Evolutionary conservation across 495 filamentous ascomycete species (phyloP).

Genomic region (Hypomontagnella submonticulosa): DNA sequence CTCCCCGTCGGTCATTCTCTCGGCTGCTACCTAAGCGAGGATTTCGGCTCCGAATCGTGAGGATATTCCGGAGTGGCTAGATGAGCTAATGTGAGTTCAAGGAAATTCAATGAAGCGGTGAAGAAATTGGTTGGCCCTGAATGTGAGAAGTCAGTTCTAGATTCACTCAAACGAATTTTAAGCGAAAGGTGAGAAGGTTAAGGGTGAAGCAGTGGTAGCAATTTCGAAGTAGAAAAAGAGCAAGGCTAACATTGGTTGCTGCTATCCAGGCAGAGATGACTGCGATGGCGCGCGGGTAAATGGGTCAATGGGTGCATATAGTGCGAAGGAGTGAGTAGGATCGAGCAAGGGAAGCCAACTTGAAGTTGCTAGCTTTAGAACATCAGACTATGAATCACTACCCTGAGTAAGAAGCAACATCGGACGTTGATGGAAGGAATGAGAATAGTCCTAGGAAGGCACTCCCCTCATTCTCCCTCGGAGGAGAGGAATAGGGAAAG

Average conservation of each 20-base stretch:
- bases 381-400: constrained; percentile 22
- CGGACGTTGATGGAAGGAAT: constrained; percentile 17
- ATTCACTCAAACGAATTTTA: not conserved
- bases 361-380: constrained; percentile 4
- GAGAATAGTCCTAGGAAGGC: constrained; percentile 23
- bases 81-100: constrained; percentile 6
- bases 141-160: constrained; percentile 25
- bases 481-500: not conserved
- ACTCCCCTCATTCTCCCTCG: constrained; percentile 9
- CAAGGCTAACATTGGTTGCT: constrained; percentile 16
- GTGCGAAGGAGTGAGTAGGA: constrained; percentile 1
- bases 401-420: constrained; percentile 13
- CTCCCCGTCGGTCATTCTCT: constrained; percentile 31
- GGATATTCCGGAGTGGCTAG: constrained; percentile 1
- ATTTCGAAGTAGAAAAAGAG: constrained; percentile 6
- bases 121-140: constrained; percentile 28
- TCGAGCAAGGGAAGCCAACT: constrained; percentile 19
- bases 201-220: not conserved
- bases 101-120: constrained; percentile 10
- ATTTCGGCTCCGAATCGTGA: not conserved
- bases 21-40: constrained; percentile 20
- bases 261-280: constrained; percentile 7
- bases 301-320: not conserved
- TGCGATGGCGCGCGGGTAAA: not conserved
- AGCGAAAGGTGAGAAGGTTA: constrained; percentile 3